Base-by-base conservation (phyloP, 768 basidiomycete genomes). In the Pulveroboletus sp. region DNA sequence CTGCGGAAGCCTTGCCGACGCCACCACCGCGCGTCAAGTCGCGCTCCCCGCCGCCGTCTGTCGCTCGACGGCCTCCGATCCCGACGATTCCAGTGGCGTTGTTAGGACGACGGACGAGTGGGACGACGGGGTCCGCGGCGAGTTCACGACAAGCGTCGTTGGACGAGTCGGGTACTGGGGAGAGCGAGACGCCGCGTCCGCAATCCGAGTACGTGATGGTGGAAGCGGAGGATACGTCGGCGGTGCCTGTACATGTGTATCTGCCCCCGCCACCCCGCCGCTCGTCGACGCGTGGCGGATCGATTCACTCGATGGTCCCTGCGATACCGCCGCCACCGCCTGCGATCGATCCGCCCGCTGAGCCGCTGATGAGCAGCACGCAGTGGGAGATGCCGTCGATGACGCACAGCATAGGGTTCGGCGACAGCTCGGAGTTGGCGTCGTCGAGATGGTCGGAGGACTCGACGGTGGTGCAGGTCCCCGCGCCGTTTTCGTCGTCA, bases 361-460 rank as follows among this genome's bases (percentile, higher is more conserved):
- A 72, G 31, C 57, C 64, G 32, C 60, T 62, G 26, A 71, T 72
- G 45, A 72, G 68, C 37, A 73, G 75, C 30, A 70, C 69, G 20
- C 82, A 81, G 55, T 86, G 83, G 84, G 86, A 86, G 53, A 65
- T 85, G 6, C 80, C 86, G 1, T 72, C 75, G 7, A 81, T 86
- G 42, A 78, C 81, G 1, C 77, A 73, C 17, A 73, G 76, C 2
- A 63, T 70, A 5, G 83, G 83, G 51, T 78, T 85, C 42, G 69
- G 70, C 1, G 77, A 79, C 36, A 64, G 56, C 14, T 49, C 44
- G 1, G 77, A 77, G 49, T 41, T 86, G 35, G 41, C 53, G 44
- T 81, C 83, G 2, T 64, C 78, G 46, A 79, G 82, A 5, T 86
- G 83, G 83, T 79, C 82, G 1, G 83, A 86, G 52, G 80, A 78